These are phyloP conservation scores for Solanum tacnaense DNA, from an alignment of 257 asterid species.

Conservation along the genomic window DNA sequence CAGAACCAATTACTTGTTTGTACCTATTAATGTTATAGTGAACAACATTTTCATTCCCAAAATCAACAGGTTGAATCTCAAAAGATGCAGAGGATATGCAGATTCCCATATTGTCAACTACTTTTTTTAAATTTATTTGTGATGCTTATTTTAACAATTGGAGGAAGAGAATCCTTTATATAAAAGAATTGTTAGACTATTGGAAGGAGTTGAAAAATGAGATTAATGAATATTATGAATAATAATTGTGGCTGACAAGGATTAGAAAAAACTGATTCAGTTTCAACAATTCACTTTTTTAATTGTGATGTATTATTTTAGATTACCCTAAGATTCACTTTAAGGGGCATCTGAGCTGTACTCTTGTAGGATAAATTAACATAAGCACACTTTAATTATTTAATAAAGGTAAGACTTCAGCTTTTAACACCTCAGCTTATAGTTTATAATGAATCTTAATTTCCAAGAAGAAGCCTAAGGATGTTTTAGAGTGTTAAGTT, in stretches of 20 bases:
- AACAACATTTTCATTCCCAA: slow-evolving; percentile 48
- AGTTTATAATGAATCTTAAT: neutral
- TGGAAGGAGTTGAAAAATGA: neutral
- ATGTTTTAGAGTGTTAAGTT: neutral
- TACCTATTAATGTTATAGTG: neutral
- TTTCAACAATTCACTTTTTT: slow-evolving; percentile 25
- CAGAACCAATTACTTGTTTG: slow-evolving; percentile 27
- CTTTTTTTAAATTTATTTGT: neutral
- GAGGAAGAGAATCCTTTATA: neutral
- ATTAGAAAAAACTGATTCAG: slow-evolving; percentile 23
- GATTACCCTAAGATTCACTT: slow-evolving; percentile 66
- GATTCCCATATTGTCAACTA: slow-evolving; percentile 36
- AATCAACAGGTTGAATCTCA: slow-evolving; percentile 41
- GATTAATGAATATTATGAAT: neutral
- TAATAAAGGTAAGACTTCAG: neutral
- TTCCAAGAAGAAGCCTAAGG: neutral
- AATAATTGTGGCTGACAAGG: slow-evolving; percentile 17
- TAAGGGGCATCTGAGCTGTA: slow-evolving; percentile 54
- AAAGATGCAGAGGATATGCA: slow-evolving; percentile 57
- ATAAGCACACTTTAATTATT: neutral
- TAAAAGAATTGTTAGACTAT: neutral
- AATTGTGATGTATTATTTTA: slow-evolving; percentile 5
- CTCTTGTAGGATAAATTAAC: neutral
- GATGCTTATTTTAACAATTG: neutral
- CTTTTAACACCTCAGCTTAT: neutral